Evolutionary conservation across 306 rosid species (phyloP), one percentile per base, ranked within the genome.

Genomic region (Prinsepia uniflora): DNA sequence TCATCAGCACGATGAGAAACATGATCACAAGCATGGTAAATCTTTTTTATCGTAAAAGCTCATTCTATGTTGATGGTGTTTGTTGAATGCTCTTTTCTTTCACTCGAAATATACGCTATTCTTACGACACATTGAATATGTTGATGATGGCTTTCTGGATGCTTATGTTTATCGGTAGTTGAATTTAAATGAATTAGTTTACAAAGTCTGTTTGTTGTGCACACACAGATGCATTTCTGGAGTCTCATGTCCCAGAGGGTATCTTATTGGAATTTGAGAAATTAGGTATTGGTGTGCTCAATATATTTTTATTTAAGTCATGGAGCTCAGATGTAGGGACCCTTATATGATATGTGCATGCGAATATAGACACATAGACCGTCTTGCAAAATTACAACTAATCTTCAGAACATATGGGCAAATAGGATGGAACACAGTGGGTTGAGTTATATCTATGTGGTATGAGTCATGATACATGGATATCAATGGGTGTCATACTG

Each of bases 21-120:
- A 85, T 57, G 86, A 86, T 52, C 98, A 90, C 82, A 70, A 84
- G 48, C 96, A 91, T 24, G 99, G 99, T 94, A 89, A 72, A 48
- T 75, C 39, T 73, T 57, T 53, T 41, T 36, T 19, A 34, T 58
- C 65, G 30, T 75, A 8, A 19, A 54, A 43, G 48, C 45, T 5
- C 8, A 47, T 67, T 42, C 58, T 18, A 65, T 60, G 40, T 18
- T 42, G 30, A 56, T 18, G 24, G 45, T 59, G 4, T 43, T 13
- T 43, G 34, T 36, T 56, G 8, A 57, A 47, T 24, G 3, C 2
- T 18, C 8, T 19, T 43, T 19, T 18, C 5, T 5, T 4, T 13
- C 7, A 13, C 43, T 18, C 11, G 7, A 36, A 34, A 8, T 8
- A 55, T 19, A 4, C 3, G 2, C 18, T 55, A 4, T 48, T 49